These are phyloP conservation scores for Penicillium riverlandense DNA, from an alignment of 495 filamentous ascomycete species.

Conservation along the genomic window DNA sequence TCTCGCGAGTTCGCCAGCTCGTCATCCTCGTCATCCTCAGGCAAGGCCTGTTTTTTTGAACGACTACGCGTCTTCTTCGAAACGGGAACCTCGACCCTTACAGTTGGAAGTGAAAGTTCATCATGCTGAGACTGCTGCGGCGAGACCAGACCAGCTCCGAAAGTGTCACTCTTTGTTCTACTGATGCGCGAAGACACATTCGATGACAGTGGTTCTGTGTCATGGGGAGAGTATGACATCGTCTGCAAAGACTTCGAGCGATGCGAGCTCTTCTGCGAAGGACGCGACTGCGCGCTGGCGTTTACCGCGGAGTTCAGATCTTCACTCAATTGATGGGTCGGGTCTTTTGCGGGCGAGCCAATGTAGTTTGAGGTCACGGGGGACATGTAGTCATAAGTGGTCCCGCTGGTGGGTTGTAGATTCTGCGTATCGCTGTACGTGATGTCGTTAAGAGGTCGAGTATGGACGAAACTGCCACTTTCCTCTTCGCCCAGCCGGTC, in stretches of 20 bases:
- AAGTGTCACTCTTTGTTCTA: constrained; percentile 20
- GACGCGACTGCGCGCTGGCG: constrained; percentile 3
- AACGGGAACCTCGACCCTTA: constrained; percentile 11
- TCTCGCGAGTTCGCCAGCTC: constrained; percentile 18
- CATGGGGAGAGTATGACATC: constrained; percentile 26
- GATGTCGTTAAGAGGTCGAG: neutral
- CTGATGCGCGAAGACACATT: constrained; percentile 14
- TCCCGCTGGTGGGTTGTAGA: neutral
- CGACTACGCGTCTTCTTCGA: constrained; percentile 27
- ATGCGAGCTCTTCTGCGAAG: constrained; percentile 8
- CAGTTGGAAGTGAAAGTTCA: constrained; percentile 20
- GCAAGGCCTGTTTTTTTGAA: constrained; percentile 23
- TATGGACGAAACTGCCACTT: neutral
- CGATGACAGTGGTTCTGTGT: constrained; percentile 37
- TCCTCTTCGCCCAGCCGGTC: neutral
- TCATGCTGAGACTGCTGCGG: constrained; percentile 19
- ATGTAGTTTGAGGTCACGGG: neutral
- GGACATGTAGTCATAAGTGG: neutral
- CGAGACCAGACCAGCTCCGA: constrained; percentile 2
- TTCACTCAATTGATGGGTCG: neutral
- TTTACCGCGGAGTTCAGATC: constrained; percentile 2
- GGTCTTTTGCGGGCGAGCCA: neutral
- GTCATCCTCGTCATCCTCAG: constrained; percentile 22
- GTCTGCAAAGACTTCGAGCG: constrained; percentile 22
- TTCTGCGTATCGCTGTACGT: constrained; percentile 6